Evolutionary conservation across 768 basidiomycete species (phyloP).

Genomic region (Lentinula aciculospora): DNA sequence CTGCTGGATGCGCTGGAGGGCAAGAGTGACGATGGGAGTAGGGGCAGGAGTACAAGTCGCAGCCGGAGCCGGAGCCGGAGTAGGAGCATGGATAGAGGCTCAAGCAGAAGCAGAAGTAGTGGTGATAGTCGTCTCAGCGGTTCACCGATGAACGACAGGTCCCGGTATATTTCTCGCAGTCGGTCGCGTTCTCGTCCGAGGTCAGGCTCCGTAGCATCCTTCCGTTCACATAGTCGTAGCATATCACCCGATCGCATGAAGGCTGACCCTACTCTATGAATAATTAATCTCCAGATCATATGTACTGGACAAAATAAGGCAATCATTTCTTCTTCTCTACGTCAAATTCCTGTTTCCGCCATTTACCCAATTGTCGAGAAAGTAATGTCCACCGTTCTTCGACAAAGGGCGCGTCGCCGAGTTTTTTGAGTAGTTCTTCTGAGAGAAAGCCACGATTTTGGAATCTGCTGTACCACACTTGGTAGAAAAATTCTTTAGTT

Average conservation of each 20-base stretch:
- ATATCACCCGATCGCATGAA: constrained; percentile 56
- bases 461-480: constrained; percentile 77
- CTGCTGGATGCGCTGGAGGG: constrained; percentile 88
- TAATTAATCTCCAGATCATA: too few species aligned
- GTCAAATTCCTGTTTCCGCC: constrained; percentile 41
- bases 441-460: constrained; percentile 75
- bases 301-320: background rate
- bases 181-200: constrained; percentile 37
- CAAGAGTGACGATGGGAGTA: constrained; percentile 48
- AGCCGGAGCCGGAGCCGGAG: constrained; percentile 29
- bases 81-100: constrained; percentile 27
- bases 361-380: constrained; percentile 54
- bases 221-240: constrained; percentile 53
- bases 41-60: constrained; percentile 31
- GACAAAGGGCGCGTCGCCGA: constrained; percentile 49
- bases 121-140: constrained; percentile 22
- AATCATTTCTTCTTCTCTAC: constrained; percentile 31
- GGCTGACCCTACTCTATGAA: constrained; percentile 17
- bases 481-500: background rate
- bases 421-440: constrained; percentile 44
- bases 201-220: constrained; percentile 26
- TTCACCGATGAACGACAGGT: constrained; percentile 24
- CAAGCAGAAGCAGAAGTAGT: constrained; percentile 26
- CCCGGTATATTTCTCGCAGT: constrained; percentile 62
- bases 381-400: constrained; percentile 68